Percentiles rank a stretch among this genome's conserved stretches.
phyloP scores from a whole-genome alignment of 495 filamentous ascomycete species.

The Xylaria curta region DNA sequence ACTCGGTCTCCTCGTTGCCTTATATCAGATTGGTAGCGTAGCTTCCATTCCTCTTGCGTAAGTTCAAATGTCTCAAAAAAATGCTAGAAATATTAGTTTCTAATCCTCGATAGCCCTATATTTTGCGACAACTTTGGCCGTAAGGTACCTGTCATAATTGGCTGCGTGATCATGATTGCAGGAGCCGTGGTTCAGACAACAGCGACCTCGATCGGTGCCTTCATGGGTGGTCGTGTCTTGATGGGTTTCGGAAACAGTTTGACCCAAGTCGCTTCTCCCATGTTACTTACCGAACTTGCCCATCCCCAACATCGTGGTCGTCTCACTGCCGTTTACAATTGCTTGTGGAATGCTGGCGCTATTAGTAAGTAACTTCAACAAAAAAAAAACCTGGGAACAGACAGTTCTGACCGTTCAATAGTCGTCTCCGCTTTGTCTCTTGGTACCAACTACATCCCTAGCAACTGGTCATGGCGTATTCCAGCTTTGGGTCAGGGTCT shows the following conservation, averaged over 20 bases:
- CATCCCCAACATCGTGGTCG: constrained; percentile 72
- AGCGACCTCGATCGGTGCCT: constrained; percentile 53
- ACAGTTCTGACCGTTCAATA: constrained; percentile 21
- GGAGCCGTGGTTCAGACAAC: constrained; percentile 63
- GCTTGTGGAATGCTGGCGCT: constrained; percentile 65
- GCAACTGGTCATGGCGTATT: constrained; percentile 60
- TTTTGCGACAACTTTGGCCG: constrained; percentile 68
- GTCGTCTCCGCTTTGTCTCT: constrained; percentile 60
- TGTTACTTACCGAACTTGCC: constrained; percentile 68
- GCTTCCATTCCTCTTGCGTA: constrained; percentile 69
- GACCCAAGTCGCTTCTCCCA: constrained; percentile 66
- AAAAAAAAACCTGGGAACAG: neutral
- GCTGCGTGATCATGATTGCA: constrained; percentile 69
- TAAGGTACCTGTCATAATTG: constrained; percentile 64
- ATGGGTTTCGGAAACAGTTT: constrained; percentile 66
- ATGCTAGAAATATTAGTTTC: constrained; percentile 17
- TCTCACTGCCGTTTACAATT: constrained; percentile 72
- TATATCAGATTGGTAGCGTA: constrained; percentile 72
- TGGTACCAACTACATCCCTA: constrained; percentile 55
- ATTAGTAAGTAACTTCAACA: constrained; percentile 42
- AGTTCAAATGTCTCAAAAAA: constrained; percentile 29
- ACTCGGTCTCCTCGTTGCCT: constrained; percentile 69
- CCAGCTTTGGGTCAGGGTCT: constrained; percentile 59
- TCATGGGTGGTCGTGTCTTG: constrained; percentile 54
- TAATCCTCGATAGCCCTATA: constrained; percentile 54